Evolutionary conservation across 148 eudicot genomes (phyloP), one percentile per base, ranked within the genome.

Genomic region (Amaranthus palmeri): DNA sequence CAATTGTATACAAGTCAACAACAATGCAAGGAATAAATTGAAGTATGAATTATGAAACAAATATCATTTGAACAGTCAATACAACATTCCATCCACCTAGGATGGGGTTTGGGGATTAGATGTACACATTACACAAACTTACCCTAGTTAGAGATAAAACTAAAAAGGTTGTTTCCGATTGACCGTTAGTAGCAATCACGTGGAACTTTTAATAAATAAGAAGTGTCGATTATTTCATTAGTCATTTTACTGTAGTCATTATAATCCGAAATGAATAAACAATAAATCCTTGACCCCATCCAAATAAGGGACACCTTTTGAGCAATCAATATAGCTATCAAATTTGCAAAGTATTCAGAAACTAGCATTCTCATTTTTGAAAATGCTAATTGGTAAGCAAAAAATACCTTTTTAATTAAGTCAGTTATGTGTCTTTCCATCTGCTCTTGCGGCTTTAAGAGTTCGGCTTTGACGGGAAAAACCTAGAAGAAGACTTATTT

Each of bases 391-490:
- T 14, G 5, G 52, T 45, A 71, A 25, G 0, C 36, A 25, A n/a
- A 63, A 70, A 5, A 81, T 71, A 95, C 98, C 85, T 89, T 95
- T 71, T 91, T 95, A 50, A 95, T 89, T 79, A 95, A 82, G 80
- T 95, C 93, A 71, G 98, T 95, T 67, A 91, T 88, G 77, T 95
- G 98, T 69, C 98, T 88, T 82, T 95, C 98, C 97, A 95, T 91
- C 81, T 86, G 88, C 64, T 95, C 98, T 76, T 86, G 87, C 52
- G 98, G 97, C 86, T 86, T 95, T 73, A 95, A 76, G 56, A 95
- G 89, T 81, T 95, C 98, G 72, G 87, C 72, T 82, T 87, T 95
- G 14, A 95, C 84, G 66, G 97, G 96, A 67, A 95, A 95, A 67
- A 95, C 91, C 98, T 95, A 88, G 82, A 86, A 60, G 42, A 8